Evolutionary conservation across 139 green algal species (phyloP).

Genomic region (Chlamydomonas eustigma): DNA sequence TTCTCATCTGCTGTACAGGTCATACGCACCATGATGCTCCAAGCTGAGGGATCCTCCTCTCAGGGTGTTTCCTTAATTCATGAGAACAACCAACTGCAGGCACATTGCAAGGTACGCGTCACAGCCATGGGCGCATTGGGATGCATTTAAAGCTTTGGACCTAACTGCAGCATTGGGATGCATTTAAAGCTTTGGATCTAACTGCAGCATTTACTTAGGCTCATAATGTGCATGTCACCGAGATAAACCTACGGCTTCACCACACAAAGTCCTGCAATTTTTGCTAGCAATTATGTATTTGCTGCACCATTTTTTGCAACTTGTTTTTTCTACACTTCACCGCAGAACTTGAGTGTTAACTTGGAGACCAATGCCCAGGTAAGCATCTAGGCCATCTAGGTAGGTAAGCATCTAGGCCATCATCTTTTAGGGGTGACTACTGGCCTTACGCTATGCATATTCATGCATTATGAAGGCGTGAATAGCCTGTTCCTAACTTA

Average conservation of each 20-base stretch:
- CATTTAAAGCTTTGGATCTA: neutral
- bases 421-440: no score
- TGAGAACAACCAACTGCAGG: conserved; percentile 4
- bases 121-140: neutral
- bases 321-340: no score
- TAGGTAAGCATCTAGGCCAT: no score
- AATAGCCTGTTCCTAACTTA: no score
- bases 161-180: neutral
- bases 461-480: no score
- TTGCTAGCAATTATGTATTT: no score
- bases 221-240: no score
- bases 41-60: neutral
- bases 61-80: neutral
- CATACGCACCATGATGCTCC: neutral
- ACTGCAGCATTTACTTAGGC: neutral
- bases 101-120: conserved; percentile 4
- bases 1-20: neutral
- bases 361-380: conserved; percentile 16
- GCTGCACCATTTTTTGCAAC: no score
- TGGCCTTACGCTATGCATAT: no score
- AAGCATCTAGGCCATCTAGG: neutral
- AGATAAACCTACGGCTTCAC: no score
- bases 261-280: no score
- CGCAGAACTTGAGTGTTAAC: conserved; percentile 5
- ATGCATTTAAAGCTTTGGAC: neutral